Percentiles rank a stretch among this genome's conserved stretches.
phyloP scores from a whole-genome alignment of 768 basidiomycete species.

The Mrakia gelida region DNA sequence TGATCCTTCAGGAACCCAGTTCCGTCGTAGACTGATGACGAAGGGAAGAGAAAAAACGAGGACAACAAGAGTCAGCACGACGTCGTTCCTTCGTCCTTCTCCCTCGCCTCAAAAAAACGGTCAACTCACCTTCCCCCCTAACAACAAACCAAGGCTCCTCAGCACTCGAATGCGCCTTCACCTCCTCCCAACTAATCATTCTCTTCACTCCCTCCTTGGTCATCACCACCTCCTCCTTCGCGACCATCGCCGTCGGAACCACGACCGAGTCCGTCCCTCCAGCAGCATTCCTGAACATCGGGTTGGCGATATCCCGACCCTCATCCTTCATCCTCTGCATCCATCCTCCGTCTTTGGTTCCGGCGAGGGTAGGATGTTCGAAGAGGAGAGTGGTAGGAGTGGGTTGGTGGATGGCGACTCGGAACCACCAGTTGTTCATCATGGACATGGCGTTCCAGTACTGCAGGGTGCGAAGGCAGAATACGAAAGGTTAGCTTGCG shows the following conservation, averaged over 20 bases:
- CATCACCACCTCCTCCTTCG: conserved; percentile 46
- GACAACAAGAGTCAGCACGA: too few relatives aligned
- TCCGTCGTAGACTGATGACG: conserved; percentile 51
- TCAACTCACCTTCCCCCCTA: conserved; percentile 47
- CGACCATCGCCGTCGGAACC: background rate
- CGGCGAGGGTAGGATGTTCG: conserved; percentile 59
- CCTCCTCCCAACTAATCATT: conserved; percentile 50
- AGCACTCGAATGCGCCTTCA: conserved; percentile 46
- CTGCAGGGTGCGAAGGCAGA: background rate
- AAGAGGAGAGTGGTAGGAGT: conserved; percentile 48
- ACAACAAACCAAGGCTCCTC: conserved; percentile 54
- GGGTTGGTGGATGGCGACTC: conserved; percentile 51
- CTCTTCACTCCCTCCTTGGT: conserved; percentile 51
- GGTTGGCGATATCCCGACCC: conserved; percentile 50
- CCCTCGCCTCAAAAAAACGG: too few relatives aligned
- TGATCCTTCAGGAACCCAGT: conserved; percentile 55
- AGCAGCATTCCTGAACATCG: conserved; percentile 43
- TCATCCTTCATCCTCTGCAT: conserved; percentile 57
- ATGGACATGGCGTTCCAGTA: conserved; percentile 58
- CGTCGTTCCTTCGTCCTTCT: too few relatives aligned
- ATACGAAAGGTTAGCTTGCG: background rate
- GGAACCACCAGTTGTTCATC: conserved; percentile 60
- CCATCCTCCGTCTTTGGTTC: conserved; percentile 55
- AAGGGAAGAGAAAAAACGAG: too few relatives aligned
- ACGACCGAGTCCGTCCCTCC: conserved; percentile 8